phyloP scores from a whole-genome alignment of 352 stramenopile species.

The Phytophthora constricta region DNA sequence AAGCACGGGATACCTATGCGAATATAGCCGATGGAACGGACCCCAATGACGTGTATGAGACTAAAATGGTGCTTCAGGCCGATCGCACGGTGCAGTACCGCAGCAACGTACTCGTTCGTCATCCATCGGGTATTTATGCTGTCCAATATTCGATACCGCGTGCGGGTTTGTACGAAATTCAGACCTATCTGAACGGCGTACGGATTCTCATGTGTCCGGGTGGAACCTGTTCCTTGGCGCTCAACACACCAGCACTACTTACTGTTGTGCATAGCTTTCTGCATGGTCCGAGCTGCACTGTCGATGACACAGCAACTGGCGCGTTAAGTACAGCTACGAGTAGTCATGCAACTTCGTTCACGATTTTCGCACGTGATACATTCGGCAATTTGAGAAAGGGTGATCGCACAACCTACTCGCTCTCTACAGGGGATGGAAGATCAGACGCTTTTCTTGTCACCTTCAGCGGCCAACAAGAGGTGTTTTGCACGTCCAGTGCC shows the following conservation, averaged over 20 bases:
- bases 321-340: slow-evolving; percentile 86
- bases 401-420: slow-evolving; percentile 70
- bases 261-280: slow-evolving; percentile 91
- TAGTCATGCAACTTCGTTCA: slow-evolving; percentile 86
- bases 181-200: slow-evolving; percentile 81
- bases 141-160: slow-evolving; percentile 95
- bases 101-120: slow-evolving; percentile 67
- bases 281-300: slow-evolving; percentile 88
- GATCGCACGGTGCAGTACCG: slow-evolving; percentile 81
- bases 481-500: slow-evolving; percentile 88
- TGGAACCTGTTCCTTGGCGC: slow-evolving; percentile 47
- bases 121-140: slow-evolving; percentile 84
- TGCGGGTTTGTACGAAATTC: slow-evolving; percentile 88
- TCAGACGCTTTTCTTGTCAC: slow-evolving; percentile 94
- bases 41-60: slow-evolving; percentile 68
- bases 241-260: slow-evolving; percentile 67
- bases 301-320: slow-evolving; percentile 70
- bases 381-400: slow-evolving; percentile 93
- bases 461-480: slow-evolving; percentile 71
- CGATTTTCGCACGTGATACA: slow-evolving; percentile 88
- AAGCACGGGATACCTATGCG: slow-evolving; percentile 94
- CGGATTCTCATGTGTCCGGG: slow-evolving; percentile 91
- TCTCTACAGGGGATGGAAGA: slow-evolving; percentile 77
- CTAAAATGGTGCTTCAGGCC: slow-evolving; percentile 75
- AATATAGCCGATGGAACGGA: slow-evolving; percentile 79